Evolutionary conservation across 768 basidiomycete genomes (phyloP).

Genomic region (Boletus rubroflammeus): DNA sequence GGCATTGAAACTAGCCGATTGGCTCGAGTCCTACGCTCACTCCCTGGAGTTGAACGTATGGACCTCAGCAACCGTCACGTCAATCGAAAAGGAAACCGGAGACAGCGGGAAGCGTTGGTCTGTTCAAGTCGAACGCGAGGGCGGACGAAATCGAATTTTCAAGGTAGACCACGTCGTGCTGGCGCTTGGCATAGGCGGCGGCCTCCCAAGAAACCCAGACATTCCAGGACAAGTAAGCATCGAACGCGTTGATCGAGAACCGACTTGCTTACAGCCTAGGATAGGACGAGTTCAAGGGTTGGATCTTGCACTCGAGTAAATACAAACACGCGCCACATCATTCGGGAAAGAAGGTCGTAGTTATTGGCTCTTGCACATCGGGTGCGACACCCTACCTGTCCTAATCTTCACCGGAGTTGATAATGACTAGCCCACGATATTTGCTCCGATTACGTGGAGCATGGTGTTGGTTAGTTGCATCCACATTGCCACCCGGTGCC

Average conservation of each 20-base stretch:
- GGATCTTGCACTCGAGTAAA: slow-evolving; percentile 54
- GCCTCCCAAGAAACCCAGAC: slow-evolving; percentile 40
- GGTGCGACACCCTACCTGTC: slow-evolving; percentile 33
- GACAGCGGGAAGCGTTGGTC: slow-evolving; percentile 40
- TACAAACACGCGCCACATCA: slow-evolving; percentile 57
- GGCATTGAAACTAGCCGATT: slow-evolving; percentile 56
- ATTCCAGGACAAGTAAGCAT: slow-evolving; percentile 41
- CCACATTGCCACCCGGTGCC: background rate
- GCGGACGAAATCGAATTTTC: slow-evolving; percentile 37
- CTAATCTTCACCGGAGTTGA: background rate
- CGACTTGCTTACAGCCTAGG: background rate
- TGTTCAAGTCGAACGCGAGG: slow-evolving; percentile 37
- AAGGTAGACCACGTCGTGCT: slow-evolving; percentile 49
- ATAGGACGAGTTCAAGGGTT: slow-evolving; percentile 59
- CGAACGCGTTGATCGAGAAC: background rate
- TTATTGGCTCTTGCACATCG: slow-evolving; percentile 66
- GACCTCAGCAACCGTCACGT: slow-evolving; percentile 42
- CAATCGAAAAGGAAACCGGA: slow-evolving; percentile 27
- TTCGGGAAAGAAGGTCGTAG: slow-evolving; percentile 64
- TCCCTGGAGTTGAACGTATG: slow-evolving; percentile 61
- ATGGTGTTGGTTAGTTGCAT: slow-evolving; percentile 41
- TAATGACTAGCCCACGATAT: slow-evolving; percentile 45
- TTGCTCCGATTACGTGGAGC: slow-evolving; percentile 41
- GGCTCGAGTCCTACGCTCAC: slow-evolving; percentile 63
- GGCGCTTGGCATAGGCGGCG: slow-evolving; percentile 47